phyloP scores from a whole-genome alignment of 2,329 filamentous ascomycete species.

The Microdochium nivale region DNA sequence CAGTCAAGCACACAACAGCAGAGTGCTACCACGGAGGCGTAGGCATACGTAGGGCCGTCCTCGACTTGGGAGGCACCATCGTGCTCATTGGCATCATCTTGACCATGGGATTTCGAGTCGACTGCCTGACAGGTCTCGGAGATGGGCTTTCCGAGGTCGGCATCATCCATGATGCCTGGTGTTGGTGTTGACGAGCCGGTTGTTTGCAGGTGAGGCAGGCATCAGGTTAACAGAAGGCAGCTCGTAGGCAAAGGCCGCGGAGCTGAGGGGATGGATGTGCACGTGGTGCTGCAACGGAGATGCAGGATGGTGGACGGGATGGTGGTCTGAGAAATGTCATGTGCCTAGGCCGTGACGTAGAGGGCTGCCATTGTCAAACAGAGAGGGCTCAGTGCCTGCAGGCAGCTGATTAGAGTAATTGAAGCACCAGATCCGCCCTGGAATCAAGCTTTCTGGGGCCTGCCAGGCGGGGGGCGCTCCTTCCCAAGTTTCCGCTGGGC shows the following conservation, averaged over 20 bases:
- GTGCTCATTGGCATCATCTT: background rate
- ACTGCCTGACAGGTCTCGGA: constrained; percentile 19
- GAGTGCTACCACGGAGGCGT: background rate
- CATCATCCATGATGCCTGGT: constrained; percentile 30
- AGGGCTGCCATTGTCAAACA: background rate
- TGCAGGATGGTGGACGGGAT: too few relatives aligned
- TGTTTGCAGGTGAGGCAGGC: constrained; percentile 18
- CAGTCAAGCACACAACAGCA: background rate
- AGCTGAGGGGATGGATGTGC: too few relatives aligned
- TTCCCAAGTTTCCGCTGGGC: too few relatives aligned
- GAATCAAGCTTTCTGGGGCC: too few relatives aligned
- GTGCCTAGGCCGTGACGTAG: background rate
- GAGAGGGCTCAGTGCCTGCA: too few relatives aligned
- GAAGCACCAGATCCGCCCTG: too few relatives aligned
- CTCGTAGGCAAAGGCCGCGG: too few relatives aligned
- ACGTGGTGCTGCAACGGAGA: too few relatives aligned
- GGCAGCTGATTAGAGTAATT: too few relatives aligned
- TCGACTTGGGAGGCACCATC: background rate
- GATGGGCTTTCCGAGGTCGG: constrained; percentile 26
- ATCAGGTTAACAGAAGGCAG: too few relatives aligned
- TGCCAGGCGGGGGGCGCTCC: too few relatives aligned
- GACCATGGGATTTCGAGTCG: background rate
- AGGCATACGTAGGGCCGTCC: background rate
- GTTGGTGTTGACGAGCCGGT: constrained; percentile 19
- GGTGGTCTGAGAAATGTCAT: too few relatives aligned